phyloP scores from a whole-genome alignment of 202 grass and related monocot genomes.

The Eragrostis tef region DNA sequence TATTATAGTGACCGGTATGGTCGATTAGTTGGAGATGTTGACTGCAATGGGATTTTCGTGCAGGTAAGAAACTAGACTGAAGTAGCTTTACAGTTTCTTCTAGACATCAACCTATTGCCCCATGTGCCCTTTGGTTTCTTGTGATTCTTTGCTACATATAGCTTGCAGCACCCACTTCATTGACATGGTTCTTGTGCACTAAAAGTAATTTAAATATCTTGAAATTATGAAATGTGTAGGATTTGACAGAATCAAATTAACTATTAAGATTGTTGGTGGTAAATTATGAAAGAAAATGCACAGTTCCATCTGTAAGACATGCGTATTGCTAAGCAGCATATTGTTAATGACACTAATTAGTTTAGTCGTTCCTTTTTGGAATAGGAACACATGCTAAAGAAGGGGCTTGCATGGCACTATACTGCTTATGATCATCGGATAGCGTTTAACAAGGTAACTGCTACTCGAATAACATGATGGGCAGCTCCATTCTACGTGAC shows the following conservation, averaged over 20 bases:
- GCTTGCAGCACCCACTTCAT: constrained; percentile 2
- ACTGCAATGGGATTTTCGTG: constrained; percentile 61
- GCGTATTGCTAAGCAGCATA: not conserved
- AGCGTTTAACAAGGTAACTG: constrained; percentile 64
- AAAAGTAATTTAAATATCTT: not conserved
- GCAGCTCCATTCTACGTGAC: not conserved
- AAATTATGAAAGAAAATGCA: constrained; percentile 6
- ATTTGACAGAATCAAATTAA: not conserved
- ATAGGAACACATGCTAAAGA: constrained; percentile 84
- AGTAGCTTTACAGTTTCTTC: not conserved
- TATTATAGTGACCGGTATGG: constrained; percentile 65
- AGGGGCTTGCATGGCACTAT: constrained; percentile 86
- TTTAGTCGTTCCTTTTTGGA: not conserved
- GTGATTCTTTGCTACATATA: constrained; percentile 22
- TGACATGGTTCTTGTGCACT: not conserved
- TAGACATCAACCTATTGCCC: not conserved
- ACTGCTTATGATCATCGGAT: constrained; percentile 60
- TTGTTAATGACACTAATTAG: not conserved
- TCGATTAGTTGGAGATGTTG: constrained; percentile 75
- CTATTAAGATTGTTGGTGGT: not conserved
- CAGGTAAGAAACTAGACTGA: constrained; percentile 56
- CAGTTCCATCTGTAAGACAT: not conserved
- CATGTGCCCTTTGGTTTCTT: not conserved
- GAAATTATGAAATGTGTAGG: not conserved
- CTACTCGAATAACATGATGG: not conserved